Conservation (phyloP, 1,284 basidiomycete genomes). For the Farysia itapuensis region DNA sequence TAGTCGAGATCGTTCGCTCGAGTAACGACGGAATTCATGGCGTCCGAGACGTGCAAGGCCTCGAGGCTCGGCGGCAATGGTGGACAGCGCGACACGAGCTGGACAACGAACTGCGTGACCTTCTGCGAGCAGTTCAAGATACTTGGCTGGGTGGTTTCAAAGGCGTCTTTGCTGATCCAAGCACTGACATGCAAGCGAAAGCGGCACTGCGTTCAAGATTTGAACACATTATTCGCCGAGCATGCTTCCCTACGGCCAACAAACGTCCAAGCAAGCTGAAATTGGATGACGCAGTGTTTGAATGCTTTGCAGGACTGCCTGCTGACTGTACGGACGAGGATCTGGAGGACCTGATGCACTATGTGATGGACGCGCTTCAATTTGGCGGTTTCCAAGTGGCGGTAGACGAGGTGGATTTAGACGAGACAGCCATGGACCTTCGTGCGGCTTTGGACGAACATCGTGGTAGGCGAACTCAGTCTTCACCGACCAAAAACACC, state of each 20-base stretch:
- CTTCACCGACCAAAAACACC: constrained; percentile 23
- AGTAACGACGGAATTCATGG: constrained; percentile 77
- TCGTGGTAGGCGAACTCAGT: constrained; percentile 21
- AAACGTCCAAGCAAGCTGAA: constrained; percentile 63
- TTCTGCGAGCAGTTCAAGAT: constrained; percentile 85
- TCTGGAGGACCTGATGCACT: constrained; percentile 90
- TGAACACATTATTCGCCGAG: constrained; percentile 49
- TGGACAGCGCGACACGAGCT: constrained; percentile 78
- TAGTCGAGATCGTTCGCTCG: constrained; percentile 74
- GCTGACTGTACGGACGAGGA: constrained; percentile 82
- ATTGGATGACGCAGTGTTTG: constrained; percentile 73
- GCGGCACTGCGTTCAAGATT: constrained; percentile 25
- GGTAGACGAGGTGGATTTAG: constrained; percentile 87
- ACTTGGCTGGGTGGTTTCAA: constrained; percentile 98
- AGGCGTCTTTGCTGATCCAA: constrained; percentile 36
- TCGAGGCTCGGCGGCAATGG: constrained; percentile 71
- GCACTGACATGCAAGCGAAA: constrained; percentile 12
- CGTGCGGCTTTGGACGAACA: constrained; percentile 48
- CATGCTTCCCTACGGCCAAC: constrained; percentile 64
- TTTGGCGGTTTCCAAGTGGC: constrained; percentile 86
- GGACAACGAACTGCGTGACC: constrained; percentile 73
- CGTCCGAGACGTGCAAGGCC: constrained; percentile 73
- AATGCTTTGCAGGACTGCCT: constrained; percentile 80
- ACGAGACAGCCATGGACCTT: constrained; percentile 67
- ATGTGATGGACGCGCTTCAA: constrained; percentile 89